Evolutionary conservation across 169 alveolate genomes (phyloP).

Genomic region (Theileria parva): DNA sequence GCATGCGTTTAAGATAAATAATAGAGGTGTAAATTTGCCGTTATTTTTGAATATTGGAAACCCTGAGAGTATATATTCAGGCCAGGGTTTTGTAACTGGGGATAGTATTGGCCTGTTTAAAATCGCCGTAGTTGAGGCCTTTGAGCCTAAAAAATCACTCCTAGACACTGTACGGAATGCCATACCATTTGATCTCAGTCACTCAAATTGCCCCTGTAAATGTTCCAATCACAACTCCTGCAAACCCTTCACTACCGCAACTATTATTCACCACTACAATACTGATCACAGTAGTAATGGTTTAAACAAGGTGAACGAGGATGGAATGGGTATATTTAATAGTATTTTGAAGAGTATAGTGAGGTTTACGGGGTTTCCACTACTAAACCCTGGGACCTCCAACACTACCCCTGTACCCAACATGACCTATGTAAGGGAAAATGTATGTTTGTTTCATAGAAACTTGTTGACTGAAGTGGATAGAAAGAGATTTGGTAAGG

Average conservation of each 20-base stretch:
- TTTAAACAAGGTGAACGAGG: no score
- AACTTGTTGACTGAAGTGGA: not conserved
- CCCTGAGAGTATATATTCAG: slow-evolving; percentile 17
- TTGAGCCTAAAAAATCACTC: not conserved
- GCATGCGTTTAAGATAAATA: slow-evolving; percentile 40
- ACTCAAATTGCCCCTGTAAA: not conserved
- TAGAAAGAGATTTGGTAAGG: slow-evolving; percentile 13
- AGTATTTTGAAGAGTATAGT: slow-evolving; percentile 29
- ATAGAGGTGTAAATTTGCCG: slow-evolving; percentile 20
- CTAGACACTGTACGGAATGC: not conserved
- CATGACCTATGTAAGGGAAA: not conserved
- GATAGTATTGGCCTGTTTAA: slow-evolving; percentile 46
- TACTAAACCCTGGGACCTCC: not conserved
- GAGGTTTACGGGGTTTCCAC: slow-evolving; percentile 34
- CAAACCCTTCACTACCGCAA: not conserved
- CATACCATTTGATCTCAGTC: not conserved
- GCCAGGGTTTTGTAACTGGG: slow-evolving; percentile 25
- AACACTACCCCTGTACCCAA: slow-evolving; percentile 19
- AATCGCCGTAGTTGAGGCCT: slow-evolving; percentile 25
- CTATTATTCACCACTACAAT: no score
- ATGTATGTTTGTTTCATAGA: slow-evolving; percentile 2
- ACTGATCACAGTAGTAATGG: not conserved
- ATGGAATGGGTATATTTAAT: slow-evolving; percentile 4
- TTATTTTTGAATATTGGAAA: slow-evolving; percentile 37
- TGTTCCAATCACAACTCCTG: not conserved